phyloP scores from a whole-genome alignment of 1,284 basidiomycete genomes.

The Fomitiporia mediterranea region DNA sequence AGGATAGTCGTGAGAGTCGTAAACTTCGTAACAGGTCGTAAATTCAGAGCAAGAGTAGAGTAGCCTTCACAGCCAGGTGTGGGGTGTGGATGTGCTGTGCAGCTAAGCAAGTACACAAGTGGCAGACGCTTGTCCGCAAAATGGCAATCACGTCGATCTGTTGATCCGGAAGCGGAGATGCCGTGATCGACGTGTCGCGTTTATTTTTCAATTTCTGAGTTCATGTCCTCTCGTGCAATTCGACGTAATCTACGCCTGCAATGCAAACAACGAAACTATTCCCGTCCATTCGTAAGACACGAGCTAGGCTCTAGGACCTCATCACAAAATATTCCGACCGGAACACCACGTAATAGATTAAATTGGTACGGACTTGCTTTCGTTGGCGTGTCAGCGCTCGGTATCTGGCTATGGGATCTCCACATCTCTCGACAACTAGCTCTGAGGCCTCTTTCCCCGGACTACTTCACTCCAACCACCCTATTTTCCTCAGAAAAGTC shows the following conservation, averaged over 20 bases:
- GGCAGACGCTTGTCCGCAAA: neutral
- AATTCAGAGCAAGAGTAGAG: neutral
- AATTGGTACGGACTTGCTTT: conserved; percentile 2
- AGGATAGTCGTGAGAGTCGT: neutral
- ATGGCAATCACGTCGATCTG: too few species aligned
- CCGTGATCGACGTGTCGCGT: neutral
- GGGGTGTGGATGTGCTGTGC: conserved; percentile 11
- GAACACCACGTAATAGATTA: neutral
- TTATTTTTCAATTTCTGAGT: neutral
- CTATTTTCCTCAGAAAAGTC: conserved; percentile 49
- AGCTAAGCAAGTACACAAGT: neutral
- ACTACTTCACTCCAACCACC: conserved; percentile 59
- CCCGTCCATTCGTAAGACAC: neutral
- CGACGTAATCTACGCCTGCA: neutral
- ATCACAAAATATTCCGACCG: neutral
- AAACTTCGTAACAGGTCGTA: neutral
- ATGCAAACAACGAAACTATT: neutral
- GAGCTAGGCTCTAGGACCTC: too few species aligned
- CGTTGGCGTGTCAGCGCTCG: neutral
- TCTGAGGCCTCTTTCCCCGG: conserved; percentile 43
- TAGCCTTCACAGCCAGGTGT: conserved; percentile 4
- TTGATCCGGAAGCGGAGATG: neutral
- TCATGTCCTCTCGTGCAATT: conserved; percentile 1
- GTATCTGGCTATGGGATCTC: conserved; percentile 13
- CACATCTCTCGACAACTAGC: neutral